These are phyloP conservation scores for Schrenkiella parvula DNA, from an alignment of 345 rosid genomes.

Conservation along the genomic window DNA sequence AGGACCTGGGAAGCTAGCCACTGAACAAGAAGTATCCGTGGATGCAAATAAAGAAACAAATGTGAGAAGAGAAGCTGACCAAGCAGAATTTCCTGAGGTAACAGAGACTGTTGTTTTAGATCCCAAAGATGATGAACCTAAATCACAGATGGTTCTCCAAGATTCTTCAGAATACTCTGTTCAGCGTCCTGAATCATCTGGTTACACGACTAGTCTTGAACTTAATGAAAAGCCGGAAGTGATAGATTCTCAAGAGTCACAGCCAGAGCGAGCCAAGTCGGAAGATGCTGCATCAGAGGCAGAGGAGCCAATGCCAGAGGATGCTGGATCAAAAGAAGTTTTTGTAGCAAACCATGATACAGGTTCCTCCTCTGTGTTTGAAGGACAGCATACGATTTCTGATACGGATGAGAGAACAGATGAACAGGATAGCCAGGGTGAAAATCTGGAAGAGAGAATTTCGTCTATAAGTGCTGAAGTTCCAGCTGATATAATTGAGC, in stretches of 20 bases:
- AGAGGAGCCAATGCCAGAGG: constrained; percentile 41
- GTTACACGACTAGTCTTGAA: constrained; percentile 32
- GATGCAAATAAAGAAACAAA: constrained; percentile 38
- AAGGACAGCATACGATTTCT: constrained; percentile 34
- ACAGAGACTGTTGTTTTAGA: constrained; percentile 36
- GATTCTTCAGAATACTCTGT: constrained; percentile 37
- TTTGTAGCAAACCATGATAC: constrained; percentile 28
- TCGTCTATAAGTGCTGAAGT: constrained; percentile 39
- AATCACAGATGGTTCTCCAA: constrained; percentile 33
- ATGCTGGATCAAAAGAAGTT: constrained; percentile 36
- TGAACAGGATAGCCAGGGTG: constrained; percentile 35
- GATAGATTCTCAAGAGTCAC: constrained; percentile 36
- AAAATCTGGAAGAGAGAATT: constrained; percentile 36
- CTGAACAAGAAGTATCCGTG: constrained; percentile 31
- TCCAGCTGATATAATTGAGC: constrained; percentile 34
- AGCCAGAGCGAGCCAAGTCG: constrained; percentile 36
- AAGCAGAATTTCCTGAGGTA: constrained; percentile 31
- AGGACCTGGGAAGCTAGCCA: constrained; percentile 2
- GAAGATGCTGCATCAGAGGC: constrained; percentile 39
- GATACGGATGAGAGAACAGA: constrained; percentile 35
- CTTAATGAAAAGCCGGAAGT: constrained; percentile 37
- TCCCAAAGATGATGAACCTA: constrained; percentile 40
- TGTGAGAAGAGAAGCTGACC: constrained; percentile 32
- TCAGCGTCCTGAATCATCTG: constrained; percentile 35
- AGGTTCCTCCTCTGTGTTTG: constrained; percentile 24